phyloP scores from a whole-genome alignment of 169 alveolate species.

The Theileria sp. region DNA sequence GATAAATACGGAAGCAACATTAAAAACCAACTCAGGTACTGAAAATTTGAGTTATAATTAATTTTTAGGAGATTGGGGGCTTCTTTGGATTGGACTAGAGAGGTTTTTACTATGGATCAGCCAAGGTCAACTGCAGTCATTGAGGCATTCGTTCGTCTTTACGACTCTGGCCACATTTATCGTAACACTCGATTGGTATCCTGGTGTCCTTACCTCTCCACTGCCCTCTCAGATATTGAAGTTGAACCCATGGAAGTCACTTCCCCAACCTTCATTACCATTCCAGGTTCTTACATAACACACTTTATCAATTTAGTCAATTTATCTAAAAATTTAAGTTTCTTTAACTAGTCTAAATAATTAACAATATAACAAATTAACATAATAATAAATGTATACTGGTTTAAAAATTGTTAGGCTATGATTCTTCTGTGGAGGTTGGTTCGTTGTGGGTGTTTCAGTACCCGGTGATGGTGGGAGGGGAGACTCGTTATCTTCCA shows the following conservation, averaged over 20 bases:
- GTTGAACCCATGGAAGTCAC: slow-evolving; percentile 93
- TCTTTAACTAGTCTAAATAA: too few species aligned
- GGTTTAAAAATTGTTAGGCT: slow-evolving; percentile 14
- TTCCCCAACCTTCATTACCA: slow-evolving; percentile 82
- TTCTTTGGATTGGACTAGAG: slow-evolving; percentile 97
- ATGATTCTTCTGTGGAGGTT: slow-evolving; percentile 88
- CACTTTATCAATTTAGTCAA: background rate
- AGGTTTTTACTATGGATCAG: slow-evolving; percentile 95
- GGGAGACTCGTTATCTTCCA: slow-evolving; percentile 74
- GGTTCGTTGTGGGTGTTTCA: slow-evolving; percentile 96
- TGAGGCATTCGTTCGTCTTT: slow-evolving; percentile 93
- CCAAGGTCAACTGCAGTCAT: slow-evolving; percentile 90
- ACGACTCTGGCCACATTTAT: slow-evolving; percentile 91
- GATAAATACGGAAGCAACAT: slow-evolving; percentile 93
- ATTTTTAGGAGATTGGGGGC: slow-evolving; percentile 80
- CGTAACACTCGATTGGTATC: slow-evolving; percentile 95
- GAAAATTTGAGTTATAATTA: slow-evolving; percentile 16
- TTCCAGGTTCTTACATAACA: slow-evolving; percentile 48
- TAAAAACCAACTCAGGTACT: slow-evolving; percentile 82
- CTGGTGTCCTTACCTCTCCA: slow-evolving; percentile 96
- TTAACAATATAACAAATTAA: too few species aligned
- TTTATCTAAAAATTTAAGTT: too few species aligned
- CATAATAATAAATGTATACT: background rate
- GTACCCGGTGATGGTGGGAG: slow-evolving; percentile 87
- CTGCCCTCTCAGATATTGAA: slow-evolving; percentile 98